Base-by-base conservation (phyloP, 805 yeast genomes). In the Maudiozyma serrabonitensis region DNA sequence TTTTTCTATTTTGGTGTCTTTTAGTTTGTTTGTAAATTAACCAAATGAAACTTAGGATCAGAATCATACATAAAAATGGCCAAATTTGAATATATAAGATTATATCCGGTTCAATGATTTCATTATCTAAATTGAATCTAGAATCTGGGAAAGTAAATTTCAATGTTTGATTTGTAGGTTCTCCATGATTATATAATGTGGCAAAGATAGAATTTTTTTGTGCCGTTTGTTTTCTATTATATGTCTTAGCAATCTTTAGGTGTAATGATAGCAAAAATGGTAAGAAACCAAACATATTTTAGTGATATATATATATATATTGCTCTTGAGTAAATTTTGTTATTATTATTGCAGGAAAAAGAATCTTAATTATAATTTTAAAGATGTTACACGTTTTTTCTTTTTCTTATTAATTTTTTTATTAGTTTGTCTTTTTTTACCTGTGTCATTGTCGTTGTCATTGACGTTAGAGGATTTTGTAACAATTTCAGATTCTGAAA, bases 341-440 rank as follows among this genome's bases (percentile, higher is more conserved):
- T 35, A 6, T 35, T n/a, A 13, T 35, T 13, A 35, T n/a, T n/a
- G n/a, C n/a, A 21, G 4, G 23, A 4, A 21, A 21, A 3, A 21
- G 4, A 21, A 15, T 35, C 6, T 7, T 35, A n/a, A 16, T n/a
- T 23, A 40, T 23, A 40, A 13, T 21, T 23, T 11, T 40, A 40
- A 21, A 19, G 43, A 40, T 6, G 43, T 21, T 11, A 40, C 21
- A 40, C 43, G 43, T 35, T 35, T 35, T 53, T 35, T 52, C 47
- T 43, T 46, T 41, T 50, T 54, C 49, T 35, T 37, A 21, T n/a
- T 21, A 19, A 45, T 42, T 21, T 35, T 40, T 39, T 35, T 26
- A 18, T 41, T 18, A 18, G 35, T 46, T 43, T 34, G 28, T n/a
- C 32, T 15, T 41, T 44, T 15, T 21, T 26, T 21, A 28, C 12